Evolutionary conservation across 108 stramenopile species (phyloP).

Genomic region (Nitzschia putrida): DNA sequence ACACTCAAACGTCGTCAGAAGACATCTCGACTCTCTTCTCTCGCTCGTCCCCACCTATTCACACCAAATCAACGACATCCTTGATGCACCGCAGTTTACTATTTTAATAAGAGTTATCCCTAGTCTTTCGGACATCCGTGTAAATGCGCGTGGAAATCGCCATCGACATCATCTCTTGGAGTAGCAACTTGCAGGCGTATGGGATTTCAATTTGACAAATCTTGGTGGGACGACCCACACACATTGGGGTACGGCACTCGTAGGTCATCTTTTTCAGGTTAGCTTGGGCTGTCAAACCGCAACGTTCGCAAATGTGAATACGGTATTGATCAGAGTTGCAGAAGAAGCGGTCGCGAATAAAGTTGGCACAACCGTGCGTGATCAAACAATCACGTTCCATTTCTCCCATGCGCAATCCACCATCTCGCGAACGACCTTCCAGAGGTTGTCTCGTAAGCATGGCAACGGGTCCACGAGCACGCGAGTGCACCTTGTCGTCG

Average conservation of each 20-base stretch:
- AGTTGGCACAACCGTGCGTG: slow-evolving; percentile 97
- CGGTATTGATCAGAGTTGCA: slow-evolving; percentile 96
- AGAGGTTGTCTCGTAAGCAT: slow-evolving; percentile 99
- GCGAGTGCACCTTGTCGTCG: slow-evolving; percentile 99
- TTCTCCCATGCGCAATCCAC: slow-evolving; percentile 99
- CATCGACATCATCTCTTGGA: slow-evolving; percentile 98
- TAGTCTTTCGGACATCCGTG: slow-evolving; percentile 53
- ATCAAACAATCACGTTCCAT: slow-evolving; percentile 99
- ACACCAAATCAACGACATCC: too few relatives aligned
- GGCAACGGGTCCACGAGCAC: slow-evolving; percentile 96
- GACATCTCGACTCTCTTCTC: too few relatives aligned
- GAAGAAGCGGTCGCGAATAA: slow-evolving; percentile 98
- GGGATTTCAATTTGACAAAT: slow-evolving; percentile 96
- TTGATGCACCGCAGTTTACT: too few relatives aligned
- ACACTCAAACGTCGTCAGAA: too few relatives aligned
- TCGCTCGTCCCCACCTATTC: too few relatives aligned
- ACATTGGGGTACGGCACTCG: slow-evolving; percentile 86
- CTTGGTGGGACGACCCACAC: slow-evolving; percentile 76
- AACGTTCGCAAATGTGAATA: slow-evolving; percentile 94
- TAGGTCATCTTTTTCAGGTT: slow-evolving; percentile 97
- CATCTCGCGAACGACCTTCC: slow-evolving; percentile 97
- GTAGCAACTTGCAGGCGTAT: slow-evolving; percentile 98
- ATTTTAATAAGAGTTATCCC: slow-evolving; percentile 40
- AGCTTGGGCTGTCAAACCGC: slow-evolving; percentile 95
- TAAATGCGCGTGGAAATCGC: slow-evolving; percentile 88